Evolutionary conservation across 2,329 filamentous ascomycete genomes (phyloP), one percentile per base, ranked within the genome.

Genomic region (Allantophomopsis lycopodina): DNA sequence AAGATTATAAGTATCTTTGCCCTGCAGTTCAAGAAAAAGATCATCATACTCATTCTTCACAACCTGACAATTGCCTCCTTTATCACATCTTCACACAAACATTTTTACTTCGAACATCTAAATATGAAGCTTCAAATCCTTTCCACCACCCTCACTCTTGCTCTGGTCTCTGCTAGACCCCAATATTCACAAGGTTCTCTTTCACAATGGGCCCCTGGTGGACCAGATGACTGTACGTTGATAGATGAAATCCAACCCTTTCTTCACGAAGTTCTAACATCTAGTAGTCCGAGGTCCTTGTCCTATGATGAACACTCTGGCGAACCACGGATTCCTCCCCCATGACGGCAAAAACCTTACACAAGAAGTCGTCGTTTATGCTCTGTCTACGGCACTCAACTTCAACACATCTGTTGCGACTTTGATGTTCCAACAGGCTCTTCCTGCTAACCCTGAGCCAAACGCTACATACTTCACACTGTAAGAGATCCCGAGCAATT

Each of bases 391-490:
- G 0, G 64, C 54, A 1, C 50, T 71, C 38, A 65, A 68, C 53
- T 63, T 72, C 43, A 55, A 65, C 12, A 41, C 42, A 1, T 49
- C 53, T 2, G 54, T 70, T 2, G 60, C 53, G 0, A 46, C 34
- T 0, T 43, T 65, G 11, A 61, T 71, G 55, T 69, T 60, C 45
- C 48, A 61, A 5, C 54, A 59, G 39, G 68, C 63, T 33, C 43
- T 65, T n/a, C 42, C 53, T 15, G 54, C 55, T n/a, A 66, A 65
- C 44, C 62, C 64, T 0, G 50, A 58, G 31, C 59, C 62, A 0
- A 66, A 67, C 51, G 56, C 63, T 5, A 66, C 61, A 7, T 59
- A 48, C 32, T 65, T 66, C 45, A 57, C 57, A 6, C 51, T 63
- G 47, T 54, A 42, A 42, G 46, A 3, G 7, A 2, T 13, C 14